These are phyloP conservation scores for Akebia trifoliata DNA, from an alignment of 164 flowering plant genomes.

Conservation along the genomic window DNA sequence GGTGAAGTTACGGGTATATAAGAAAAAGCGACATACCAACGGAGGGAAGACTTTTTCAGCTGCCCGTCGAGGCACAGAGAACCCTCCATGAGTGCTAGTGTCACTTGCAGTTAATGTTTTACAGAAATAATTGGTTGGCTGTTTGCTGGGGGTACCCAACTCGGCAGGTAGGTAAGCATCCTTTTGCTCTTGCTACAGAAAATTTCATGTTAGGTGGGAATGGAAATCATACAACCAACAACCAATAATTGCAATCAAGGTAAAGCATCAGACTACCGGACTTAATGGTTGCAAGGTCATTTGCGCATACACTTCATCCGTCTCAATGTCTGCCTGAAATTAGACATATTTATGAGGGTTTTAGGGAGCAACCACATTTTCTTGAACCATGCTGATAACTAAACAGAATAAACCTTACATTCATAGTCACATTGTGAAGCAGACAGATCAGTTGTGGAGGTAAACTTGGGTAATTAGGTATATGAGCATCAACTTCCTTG, in stretches of 20 bases:
- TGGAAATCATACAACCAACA: neutral
- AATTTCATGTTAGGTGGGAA: constrained; percentile 2
- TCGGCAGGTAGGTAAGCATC: constrained; percentile 72
- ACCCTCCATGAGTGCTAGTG: constrained; percentile 95
- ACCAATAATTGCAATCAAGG: neutral
- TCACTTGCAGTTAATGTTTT: constrained; percentile 92
- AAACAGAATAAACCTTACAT: constrained; percentile 42
- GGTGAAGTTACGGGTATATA: neutral
- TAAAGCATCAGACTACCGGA: constrained; percentile 43
- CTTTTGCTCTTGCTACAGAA: constrained; percentile 83
- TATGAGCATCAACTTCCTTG: constrained; percentile 82
- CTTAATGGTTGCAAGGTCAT: constrained; percentile 93
- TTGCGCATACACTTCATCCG: constrained; percentile 93
- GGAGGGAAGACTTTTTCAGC: constrained; percentile 96
- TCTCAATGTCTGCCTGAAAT: constrained; percentile 86
- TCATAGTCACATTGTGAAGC: constrained; percentile 93
- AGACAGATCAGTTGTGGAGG: constrained; percentile 89
- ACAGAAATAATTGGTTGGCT: constrained; percentile 88
- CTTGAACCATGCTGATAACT: constrained; percentile 1
- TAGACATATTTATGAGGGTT: constrained; percentile 4
- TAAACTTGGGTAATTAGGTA: constrained; percentile 83
- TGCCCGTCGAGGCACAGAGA: constrained; percentile 93
- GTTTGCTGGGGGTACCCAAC: constrained; percentile 67
- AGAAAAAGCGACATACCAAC: constrained; percentile 36
- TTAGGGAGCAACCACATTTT: no score